Base-by-base conservation (phyloP, 2,329 filamentous ascomycete species). In the Metarhizium sp. region DNA sequence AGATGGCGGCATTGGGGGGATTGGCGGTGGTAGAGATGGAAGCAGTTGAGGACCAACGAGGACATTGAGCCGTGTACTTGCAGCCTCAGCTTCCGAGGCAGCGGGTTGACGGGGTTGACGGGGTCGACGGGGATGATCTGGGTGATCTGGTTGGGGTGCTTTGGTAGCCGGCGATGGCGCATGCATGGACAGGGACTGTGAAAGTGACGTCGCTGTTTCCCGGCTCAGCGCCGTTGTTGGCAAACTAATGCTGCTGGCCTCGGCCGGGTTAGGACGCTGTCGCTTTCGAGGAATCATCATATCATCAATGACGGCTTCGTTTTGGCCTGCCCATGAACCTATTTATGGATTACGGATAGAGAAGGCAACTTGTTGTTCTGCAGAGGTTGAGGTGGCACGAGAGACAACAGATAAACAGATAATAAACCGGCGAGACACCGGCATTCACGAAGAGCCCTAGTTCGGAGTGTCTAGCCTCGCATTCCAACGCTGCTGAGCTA, bases 231-330 rank as follows among this genome's bases (percentile, higher is more conserved):
- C 61, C 43, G 58, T 60, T 16, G 55, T 59, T 34, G 61, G 59
- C 53, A 51, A 52, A 46, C 56, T 59, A 20, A 49, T 11, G 20
- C 57, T 54, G 55, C 61, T 58, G 53, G 58, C 59, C 58, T 62
- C 59, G 47, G 61, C 59, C 53, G 64, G 60, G 52, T 67, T 67
- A 51, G 63, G 64, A 49, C 68, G 64, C 57, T 62, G 64, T 60
- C 64, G 64, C 61, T 71, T 71, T 56, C 68, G 68, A 50, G 67
- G 62, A 59, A 64, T 57, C 69, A 71, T 71, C 53, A 59, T 59
- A 55, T 53, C 18, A 20, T 25, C 25, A 25, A 25, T 25, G 38
- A 11, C n/a, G 2, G 38, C n/a, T 34, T 45, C 46, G 52, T 34
- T 51, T 48, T 40, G 34, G 43, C 50, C 38, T 36, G 52, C n/a